A percentile compares a stretch with the other conserved stretches of the same genome.
Evolutionary conservation across 305 asterid genomes (phyloP).

Genomic region (Lippia alba): DNA sequence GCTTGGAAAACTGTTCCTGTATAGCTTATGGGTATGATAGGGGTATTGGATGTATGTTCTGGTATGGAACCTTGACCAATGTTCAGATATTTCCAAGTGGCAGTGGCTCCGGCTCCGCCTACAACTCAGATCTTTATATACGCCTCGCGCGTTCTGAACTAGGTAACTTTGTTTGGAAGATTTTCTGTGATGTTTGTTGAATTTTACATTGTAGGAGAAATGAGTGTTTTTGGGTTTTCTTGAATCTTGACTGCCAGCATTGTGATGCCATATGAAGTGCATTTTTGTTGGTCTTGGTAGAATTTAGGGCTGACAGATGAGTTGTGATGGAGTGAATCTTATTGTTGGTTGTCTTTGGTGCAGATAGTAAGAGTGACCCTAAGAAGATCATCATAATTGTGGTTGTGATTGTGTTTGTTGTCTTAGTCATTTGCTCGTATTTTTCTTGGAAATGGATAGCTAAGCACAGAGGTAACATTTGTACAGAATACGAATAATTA

Average conservation of each 20-base stretch:
- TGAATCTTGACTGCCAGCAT: background rate
- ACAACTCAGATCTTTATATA: slow-evolving; percentile 45
- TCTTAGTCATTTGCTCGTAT: slow-evolving; percentile 30
- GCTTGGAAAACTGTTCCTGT: background rate
- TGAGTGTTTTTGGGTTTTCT: background rate
- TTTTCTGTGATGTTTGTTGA: background rate
- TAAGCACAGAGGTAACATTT: slow-evolving; percentile 48
- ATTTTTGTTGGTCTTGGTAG: background rate
- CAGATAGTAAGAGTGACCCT: slow-evolving; percentile 39
- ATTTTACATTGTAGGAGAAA: background rate
- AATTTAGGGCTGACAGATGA: background rate
- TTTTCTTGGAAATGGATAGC: slow-evolving; percentile 47
- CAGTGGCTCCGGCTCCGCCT: slow-evolving; percentile 29
- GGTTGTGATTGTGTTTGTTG: slow-evolving; percentile 37
- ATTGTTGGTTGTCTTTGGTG: slow-evolving; percentile 19
- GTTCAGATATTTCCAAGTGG: slow-evolving; percentile 37
- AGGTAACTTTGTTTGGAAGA: slow-evolving; percentile 41
- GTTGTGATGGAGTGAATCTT: background rate
- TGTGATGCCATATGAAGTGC: background rate
- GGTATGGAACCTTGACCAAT: slow-evolving; percentile 44
- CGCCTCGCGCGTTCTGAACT: slow-evolving; percentile 56
- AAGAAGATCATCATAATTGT: slow-evolving; percentile 32
- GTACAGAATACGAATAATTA: background rate
- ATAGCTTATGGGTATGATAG: background rate
- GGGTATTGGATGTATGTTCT: slow-evolving; percentile 17